phyloP scores from a whole-genome alignment of 495 filamentous ascomycete species.

The Talaromyces proteolyticus region DNA sequence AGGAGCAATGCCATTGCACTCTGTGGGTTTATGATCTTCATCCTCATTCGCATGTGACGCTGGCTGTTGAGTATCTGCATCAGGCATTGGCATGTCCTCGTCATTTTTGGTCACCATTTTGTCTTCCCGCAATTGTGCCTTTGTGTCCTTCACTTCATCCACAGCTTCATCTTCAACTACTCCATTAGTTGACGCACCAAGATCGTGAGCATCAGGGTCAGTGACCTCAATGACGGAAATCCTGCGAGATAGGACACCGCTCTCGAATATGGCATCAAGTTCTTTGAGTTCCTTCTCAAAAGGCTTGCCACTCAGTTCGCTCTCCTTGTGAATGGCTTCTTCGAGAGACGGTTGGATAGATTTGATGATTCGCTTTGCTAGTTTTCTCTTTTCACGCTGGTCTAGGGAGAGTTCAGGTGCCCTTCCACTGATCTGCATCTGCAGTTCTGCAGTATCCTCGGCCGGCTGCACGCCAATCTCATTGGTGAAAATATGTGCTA shows the following conservation, averaged over 20 bases:
- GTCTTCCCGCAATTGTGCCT: slow-evolving; percentile 2
- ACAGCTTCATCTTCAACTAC: slow-evolving; percentile 9
- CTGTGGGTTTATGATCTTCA: neutral
- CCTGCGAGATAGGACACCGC: slow-evolving; percentile 41
- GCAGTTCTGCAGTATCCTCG: slow-evolving; percentile 45
- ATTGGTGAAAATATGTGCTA: slow-evolving; percentile 61
- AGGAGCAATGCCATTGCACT: neutral
- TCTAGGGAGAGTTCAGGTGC: slow-evolving; percentile 53
- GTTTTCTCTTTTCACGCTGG: slow-evolving; percentile 58
- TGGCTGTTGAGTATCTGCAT: neutral
- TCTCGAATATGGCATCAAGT: slow-evolving; percentile 66
- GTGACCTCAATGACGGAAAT: slow-evolving; percentile 29
- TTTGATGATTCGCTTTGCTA: slow-evolving; percentile 81
- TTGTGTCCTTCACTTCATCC: slow-evolving; percentile 1
- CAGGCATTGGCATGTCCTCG: neutral
- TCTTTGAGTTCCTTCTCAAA: slow-evolving; percentile 66
- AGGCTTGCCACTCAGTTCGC: slow-evolving; percentile 63
- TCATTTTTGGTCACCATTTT: slow-evolving; percentile 7
- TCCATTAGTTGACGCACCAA: slow-evolving; percentile 14
- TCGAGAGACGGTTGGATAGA: slow-evolving; percentile 71
- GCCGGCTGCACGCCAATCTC: slow-evolving; percentile 55
- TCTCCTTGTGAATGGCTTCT: slow-evolving; percentile 70
- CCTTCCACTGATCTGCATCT: slow-evolving; percentile 47
- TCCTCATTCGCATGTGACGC: neutral
- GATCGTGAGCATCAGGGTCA: slow-evolving; percentile 16